Conservation (phyloP, 768 basidiomycete genomes). For the Leucocoprinus leucothites region DNA sequence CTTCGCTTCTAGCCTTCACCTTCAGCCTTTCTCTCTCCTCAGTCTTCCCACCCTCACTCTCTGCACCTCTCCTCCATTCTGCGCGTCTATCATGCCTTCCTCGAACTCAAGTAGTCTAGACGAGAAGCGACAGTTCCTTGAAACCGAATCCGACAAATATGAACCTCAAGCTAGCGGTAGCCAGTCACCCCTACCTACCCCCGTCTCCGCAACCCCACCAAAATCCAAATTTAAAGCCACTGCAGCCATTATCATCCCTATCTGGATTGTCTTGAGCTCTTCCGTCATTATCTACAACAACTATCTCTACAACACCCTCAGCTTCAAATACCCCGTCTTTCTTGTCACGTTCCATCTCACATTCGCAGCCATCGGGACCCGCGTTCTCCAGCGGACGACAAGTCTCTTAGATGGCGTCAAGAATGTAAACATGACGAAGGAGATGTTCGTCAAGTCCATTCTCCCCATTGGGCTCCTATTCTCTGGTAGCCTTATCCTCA, state of each 20-base stretch:
- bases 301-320: constrained; percentile 75
- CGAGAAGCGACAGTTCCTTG: constrained; percentile 23
- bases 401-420: constrained; percentile 73
- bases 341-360: constrained; percentile 86
- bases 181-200: constrained; percentile 49
- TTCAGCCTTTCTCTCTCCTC: constrained; percentile 1
- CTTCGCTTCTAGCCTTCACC: constrained; percentile 1
- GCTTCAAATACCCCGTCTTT: constrained; percentile 91
- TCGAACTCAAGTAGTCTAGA: constrained; percentile 16
- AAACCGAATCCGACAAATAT: constrained; percentile 15
- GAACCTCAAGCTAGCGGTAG: neutral
- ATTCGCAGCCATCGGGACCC: constrained; percentile 81
- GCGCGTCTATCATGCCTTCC: constrained; percentile 4
- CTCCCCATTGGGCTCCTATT: constrained; percentile 93
- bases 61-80: neutral
- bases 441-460: constrained; percentile 81
- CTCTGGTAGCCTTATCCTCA: constrained; percentile 85
- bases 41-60: neutral
- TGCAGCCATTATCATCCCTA: constrained; percentile 72
- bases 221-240: constrained; percentile 54
- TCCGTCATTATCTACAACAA: constrained; percentile 97
- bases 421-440: constrained; percentile 76
- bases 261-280: constrained; percentile 91
- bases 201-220: constrained; percentile 35
- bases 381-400: constrained; percentile 80